Evolutionary conservation across 257 asterid genomes (phyloP).

Genomic region (Ballota nigra): DNA sequence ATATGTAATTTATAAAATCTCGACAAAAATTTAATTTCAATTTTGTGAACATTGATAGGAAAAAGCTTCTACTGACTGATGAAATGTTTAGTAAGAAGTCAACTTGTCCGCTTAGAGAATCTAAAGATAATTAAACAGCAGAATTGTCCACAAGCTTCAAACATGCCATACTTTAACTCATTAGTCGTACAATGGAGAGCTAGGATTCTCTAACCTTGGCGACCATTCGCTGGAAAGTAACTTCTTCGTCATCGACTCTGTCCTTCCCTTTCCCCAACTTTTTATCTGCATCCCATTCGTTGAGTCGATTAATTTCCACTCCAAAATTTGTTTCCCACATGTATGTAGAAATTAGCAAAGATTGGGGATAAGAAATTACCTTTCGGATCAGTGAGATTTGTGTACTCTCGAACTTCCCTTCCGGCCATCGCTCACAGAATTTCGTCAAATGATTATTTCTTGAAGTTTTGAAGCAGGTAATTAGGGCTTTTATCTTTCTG

Average conservation of each 20-base stretch:
- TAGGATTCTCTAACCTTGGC: conserved; percentile 89
- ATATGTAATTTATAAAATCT: no score
- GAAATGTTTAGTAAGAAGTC: background rate
- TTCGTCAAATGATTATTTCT: background rate
- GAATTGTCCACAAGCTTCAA: background rate
- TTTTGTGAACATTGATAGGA: background rate
- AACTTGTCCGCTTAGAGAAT: background rate
- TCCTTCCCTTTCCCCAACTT: conserved; percentile 90
- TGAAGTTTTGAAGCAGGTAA: background rate
- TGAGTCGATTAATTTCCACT: background rate
- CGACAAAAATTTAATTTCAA: background rate
- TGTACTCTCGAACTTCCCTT: conserved; percentile 93
- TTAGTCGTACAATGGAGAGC: conserved; percentile 27
- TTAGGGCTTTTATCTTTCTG: conserved; percentile 24
- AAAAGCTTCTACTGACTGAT: background rate
- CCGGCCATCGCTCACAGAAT: conserved; percentile 58
- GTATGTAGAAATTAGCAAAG: background rate
- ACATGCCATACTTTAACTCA: background rate
- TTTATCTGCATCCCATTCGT: conserved; percentile 49
- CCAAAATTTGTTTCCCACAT: background rate
- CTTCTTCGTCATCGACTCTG: conserved; percentile 78
- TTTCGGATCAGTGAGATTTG: conserved; percentile 94
- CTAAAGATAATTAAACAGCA: background rate
- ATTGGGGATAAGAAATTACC: conserved; percentile 34
- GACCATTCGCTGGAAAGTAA: conserved; percentile 97